Evolutionary conservation across 805 yeast species (phyloP).

Genomic region (Novakomyces olei): DNA sequence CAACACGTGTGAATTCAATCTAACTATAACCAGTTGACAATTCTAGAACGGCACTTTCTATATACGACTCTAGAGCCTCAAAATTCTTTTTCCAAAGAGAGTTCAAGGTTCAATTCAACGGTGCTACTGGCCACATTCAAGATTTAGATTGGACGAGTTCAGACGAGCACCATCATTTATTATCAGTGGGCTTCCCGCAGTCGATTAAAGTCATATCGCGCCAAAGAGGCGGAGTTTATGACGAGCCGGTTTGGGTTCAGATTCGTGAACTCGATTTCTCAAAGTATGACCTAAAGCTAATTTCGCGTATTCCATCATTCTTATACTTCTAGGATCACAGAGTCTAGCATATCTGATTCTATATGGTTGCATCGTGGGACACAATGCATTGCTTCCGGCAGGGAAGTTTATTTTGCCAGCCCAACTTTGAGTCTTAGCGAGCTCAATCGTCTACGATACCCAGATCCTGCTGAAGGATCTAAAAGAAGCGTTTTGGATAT

Average conservation of each 20-base stretch:
- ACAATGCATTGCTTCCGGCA: slow-evolving; percentile 69
- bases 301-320: too few species aligned
- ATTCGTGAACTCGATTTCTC: slow-evolving; percentile 52
- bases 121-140: slow-evolving; percentile 20
- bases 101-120: slow-evolving; percentile 19
- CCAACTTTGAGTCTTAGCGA: slow-evolving; percentile 36
- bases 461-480: slow-evolving; percentile 28
- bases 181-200: slow-evolving; percentile 56
- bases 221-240: slow-evolving; percentile 68
- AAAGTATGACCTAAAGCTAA: too few species aligned
- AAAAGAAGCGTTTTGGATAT: slow-evolving; percentile 33
- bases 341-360: slow-evolving; percentile 72
- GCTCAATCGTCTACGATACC: slow-evolving; percentile 29
- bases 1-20: too few species aligned
- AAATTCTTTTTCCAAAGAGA: slow-evolving; percentile 34
- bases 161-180: slow-evolving; percentile 38
- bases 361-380: slow-evolving; percentile 65
- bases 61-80: slow-evolving; percentile 61
- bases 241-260: slow-evolving; percentile 52
- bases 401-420: slow-evolving; percentile 69
- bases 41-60: slow-evolving; percentile 27
- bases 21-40: too few species aligned
- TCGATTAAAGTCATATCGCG: slow-evolving; percentile 49
- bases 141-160: slow-evolving; percentile 83
- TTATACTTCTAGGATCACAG: slow-evolving; percentile 19